Percentiles rank a stretch among this genome's conserved stretches.
Conservation (phyloP, 306 rosid species). For the Medicago lupulina region DNA sequence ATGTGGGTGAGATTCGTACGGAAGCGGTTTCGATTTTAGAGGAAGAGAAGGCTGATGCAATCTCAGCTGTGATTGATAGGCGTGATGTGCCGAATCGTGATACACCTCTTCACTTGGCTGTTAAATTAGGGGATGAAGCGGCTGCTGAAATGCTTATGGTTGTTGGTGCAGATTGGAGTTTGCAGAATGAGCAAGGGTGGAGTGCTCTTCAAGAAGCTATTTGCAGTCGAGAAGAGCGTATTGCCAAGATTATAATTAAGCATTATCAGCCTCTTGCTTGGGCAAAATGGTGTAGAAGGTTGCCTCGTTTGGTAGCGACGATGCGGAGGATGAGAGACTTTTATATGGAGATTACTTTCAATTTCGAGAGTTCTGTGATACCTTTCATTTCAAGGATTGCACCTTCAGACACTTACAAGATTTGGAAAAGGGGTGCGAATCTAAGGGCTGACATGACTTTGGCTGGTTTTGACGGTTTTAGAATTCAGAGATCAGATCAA, state of each 20-base stretch:
- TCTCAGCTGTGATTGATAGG: slow-evolving; percentile 78
- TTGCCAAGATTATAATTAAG: slow-evolving; percentile 80
- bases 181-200: slow-evolving; percentile 99
- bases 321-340: slow-evolving; percentile 97
- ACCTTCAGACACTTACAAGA: slow-evolving; percentile 95
- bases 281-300: slow-evolving; percentile 99
- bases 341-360: slow-evolving; percentile 97
- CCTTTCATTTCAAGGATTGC: slow-evolving; percentile 98
- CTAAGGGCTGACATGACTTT: slow-evolving; percentile 97
- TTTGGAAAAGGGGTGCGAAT: slow-evolving; percentile 99
- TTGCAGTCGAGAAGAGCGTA: slow-evolving; percentile 83
- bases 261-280: slow-evolving; percentile 97
- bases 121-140: slow-evolving; percentile 77
- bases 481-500: slow-evolving; percentile 96
- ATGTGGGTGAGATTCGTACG: slow-evolving; percentile 69
- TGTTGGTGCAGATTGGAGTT: slow-evolving; percentile 98
- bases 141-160: slow-evolving; percentile 90
- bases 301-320: slow-evolving; percentile 89
- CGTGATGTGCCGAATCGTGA: slow-evolving; percentile 92
- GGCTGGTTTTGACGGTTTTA: slow-evolving; percentile 97
- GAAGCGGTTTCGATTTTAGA: slow-evolving; percentile 73
- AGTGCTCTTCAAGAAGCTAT: slow-evolving; percentile 99
- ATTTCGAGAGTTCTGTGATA: slow-evolving; percentile 97
- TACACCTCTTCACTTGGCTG: slow-evolving; percentile 95
- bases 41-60: slow-evolving; percentile 90